phyloP scores from a whole-genome alignment of 495 filamentous ascomycete species.

The Aspergillus homomorphus region DNA sequence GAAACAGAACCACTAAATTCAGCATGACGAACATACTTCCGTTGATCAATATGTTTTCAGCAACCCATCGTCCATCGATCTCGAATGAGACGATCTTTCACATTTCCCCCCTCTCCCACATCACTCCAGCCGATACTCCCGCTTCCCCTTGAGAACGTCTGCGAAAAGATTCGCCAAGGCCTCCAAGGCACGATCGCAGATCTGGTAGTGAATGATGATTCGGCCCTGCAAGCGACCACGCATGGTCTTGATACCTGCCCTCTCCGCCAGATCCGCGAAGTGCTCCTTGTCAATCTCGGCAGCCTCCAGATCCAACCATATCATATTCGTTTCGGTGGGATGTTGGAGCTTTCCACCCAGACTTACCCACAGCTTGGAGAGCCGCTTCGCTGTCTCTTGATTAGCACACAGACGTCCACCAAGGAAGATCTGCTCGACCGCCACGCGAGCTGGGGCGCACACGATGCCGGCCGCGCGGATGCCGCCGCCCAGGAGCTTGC shows the following conservation, averaged over 20 bases:
- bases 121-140: not conserved
- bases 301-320: conserved; percentile 68
- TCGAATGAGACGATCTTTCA: too few species aligned
- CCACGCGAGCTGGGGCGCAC: conserved; percentile 28
- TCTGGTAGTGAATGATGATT: not conserved
- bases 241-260: not conserved
- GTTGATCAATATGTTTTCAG: too few species aligned
- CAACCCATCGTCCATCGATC: too few species aligned
- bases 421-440: conserved; percentile 50
- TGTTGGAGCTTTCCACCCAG: conserved; percentile 32
- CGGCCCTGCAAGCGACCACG: not conserved
- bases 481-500: conserved; percentile 75
- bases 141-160: not conserved
- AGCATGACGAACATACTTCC: not conserved
- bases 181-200: not conserved
- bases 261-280: conserved; percentile 13
- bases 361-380: conserved; percentile 54
- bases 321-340: conserved; percentile 70
- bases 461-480: conserved; percentile 56
- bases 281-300: conserved; percentile 8
- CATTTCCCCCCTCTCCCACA: too few species aligned
- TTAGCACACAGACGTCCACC: conserved; percentile 46
- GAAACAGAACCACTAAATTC: too few species aligned
- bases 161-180: not conserved
- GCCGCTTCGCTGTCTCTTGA: conserved; percentile 55